These are phyloP conservation scores for Purpureocillium takamizusanense DNA, from an alignment of 2,329 filamentous ascomycete genomes.

Conservation along the genomic window DNA sequence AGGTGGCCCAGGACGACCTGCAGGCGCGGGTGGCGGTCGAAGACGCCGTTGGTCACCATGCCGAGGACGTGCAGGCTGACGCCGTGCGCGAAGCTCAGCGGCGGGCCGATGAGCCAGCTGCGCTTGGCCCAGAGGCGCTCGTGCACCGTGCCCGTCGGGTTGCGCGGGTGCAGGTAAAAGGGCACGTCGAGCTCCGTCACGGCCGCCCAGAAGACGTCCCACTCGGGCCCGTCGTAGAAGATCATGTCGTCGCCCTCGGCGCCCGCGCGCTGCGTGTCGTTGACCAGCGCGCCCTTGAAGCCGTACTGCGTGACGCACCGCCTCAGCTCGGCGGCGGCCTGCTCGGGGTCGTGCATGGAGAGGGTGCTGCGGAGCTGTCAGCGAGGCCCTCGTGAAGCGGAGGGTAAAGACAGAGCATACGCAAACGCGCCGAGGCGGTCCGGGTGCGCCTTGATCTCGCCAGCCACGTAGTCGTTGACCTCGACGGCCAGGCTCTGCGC, in stretches of 20 bases:
- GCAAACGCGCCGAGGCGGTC: constrained; percentile 39
- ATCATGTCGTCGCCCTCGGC: constrained; percentile 49
- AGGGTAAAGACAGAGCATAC: constrained; percentile 11
- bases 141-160: constrained; percentile 45
- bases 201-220: constrained; percentile 52
- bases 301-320: constrained; percentile 47
- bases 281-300: constrained; percentile 55
- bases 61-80: constrained; percentile 48
- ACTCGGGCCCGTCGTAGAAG: constrained; percentile 55
- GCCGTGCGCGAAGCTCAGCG: constrained; percentile 48
- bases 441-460: constrained; percentile 24
- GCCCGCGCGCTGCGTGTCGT: constrained; percentile 52
- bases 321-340: constrained; percentile 39
- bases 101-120: constrained; percentile 51
- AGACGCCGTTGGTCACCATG: constrained; percentile 40
- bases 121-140: constrained; percentile 51
- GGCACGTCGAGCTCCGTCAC: constrained; percentile 52
- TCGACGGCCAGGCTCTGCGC: constrained; percentile 32
- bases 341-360: constrained; percentile 43
- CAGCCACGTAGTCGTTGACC: constrained; percentile 31
- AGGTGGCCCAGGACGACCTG: constrained; percentile 38
- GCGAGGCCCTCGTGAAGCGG: not conserved
- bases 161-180: constrained; percentile 54
- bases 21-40: constrained; percentile 35
- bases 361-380: constrained; percentile 22